Evolutionary conservation across 108 stramenopile genomes (phyloP).

Genomic region (Epithemia pelagica): DNA sequence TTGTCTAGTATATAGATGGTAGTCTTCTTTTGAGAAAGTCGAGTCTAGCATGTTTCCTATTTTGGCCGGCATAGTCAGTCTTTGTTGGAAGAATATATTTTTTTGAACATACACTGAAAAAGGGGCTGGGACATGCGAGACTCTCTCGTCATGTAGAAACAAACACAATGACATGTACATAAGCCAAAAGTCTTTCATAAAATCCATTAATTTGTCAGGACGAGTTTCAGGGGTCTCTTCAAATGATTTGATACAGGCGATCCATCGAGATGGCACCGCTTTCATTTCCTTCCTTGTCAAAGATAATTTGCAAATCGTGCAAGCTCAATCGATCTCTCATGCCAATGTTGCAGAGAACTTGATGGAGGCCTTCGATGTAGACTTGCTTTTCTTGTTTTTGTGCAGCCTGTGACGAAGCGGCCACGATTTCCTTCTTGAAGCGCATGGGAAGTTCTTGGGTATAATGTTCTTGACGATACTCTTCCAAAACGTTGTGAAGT

Average conservation of each 20-base stretch:
- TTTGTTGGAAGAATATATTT: too few relatives aligned
- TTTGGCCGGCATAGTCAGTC: too few relatives aligned
- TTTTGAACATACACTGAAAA: too few relatives aligned
- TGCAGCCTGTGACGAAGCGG: neutral
- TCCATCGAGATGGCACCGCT: conserved; percentile 1
- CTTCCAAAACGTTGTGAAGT: conserved; percentile 6
- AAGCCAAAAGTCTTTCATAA: too few relatives aligned
- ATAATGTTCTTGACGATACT: conserved; percentile 9
- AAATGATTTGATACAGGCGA: conserved; percentile 3
- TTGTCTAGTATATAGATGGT: too few relatives aligned
- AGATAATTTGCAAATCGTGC: conserved; percentile 1
- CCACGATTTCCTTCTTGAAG: conserved; percentile 11
- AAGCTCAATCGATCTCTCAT: neutral
- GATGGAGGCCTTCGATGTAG: conserved; percentile 2
- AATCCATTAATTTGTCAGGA: too few relatives aligned
- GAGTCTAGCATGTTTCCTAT: too few relatives aligned
- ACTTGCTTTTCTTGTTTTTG: neutral
- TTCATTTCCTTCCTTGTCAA: conserved; percentile 4
- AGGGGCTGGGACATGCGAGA: too few relatives aligned
- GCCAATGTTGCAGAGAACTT: conserved; percentile 10
- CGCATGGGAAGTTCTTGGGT: conserved; percentile 10
- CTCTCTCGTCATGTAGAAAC: too few relatives aligned
- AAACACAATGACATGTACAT: too few relatives aligned
- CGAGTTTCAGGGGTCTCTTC: too few relatives aligned
- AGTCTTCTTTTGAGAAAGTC: too few relatives aligned